Evolutionary conservation across 495 filamentous ascomycete species (phyloP), one percentile per base, ranked within the genome.

Genomic region (Mycothermus thermophilus): DNA sequence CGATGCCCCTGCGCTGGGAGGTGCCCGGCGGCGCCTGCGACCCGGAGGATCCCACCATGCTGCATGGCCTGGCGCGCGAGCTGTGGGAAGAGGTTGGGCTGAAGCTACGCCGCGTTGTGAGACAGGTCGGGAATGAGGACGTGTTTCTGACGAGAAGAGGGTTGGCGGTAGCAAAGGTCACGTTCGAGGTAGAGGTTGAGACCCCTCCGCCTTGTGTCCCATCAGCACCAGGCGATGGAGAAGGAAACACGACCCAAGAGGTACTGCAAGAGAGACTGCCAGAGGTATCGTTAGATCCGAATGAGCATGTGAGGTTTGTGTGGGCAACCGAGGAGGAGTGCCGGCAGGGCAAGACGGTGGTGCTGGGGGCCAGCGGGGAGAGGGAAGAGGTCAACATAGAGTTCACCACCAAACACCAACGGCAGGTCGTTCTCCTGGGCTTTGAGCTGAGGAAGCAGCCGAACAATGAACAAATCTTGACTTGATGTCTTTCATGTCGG

Each of bases 61-160:
- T 74, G 22, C 60, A 71, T 40, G 63, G 49, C 1, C 49, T 61
- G 8, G 60, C 54, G 15, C 44, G 72, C 9, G 71, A 75, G 51
- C 32, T 75, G n/a, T 63, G 60, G 54, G 72, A 75, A 54, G 72
- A 75, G 52, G 58, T 59, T 10, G 64, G 63, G 9, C 42, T 75
- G 17, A 31, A 46, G 7, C 50, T 59, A 18, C 49, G 21, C 24
- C 39, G 36, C 12, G 52, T 74, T 15, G 50, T 55, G 17, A 32
- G 52, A 21, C 50, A 59, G 25, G 59, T 71, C 9, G 52, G 43
- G 5, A 18, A 23, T 14, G 42, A 31, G 14, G 16, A 48, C 1
- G 33, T 38, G 8, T 71, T 70, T 44, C 43, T 60, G 17, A 60
- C 54, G 10, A 52, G 63, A 30, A 40, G 43, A 8, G 55, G 58